Evolutionary conservation across 2,329 filamentous ascomycete species (phyloP).

Genomic region (Chrysoporthe deuterocubensis): DNA sequence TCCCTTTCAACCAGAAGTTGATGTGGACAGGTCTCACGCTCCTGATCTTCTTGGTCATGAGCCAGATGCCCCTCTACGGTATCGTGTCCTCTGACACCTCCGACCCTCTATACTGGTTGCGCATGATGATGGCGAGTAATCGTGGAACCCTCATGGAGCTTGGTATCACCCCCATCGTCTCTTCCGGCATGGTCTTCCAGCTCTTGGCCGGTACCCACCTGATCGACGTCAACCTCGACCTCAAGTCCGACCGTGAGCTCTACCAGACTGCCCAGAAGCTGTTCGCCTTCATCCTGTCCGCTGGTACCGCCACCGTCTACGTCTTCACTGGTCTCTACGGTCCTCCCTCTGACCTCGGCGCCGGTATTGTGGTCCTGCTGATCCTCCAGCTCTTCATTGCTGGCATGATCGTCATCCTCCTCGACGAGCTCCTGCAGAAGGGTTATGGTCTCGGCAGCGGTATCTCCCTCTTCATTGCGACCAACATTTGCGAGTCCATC

Average conservation of each 20-base stretch:
- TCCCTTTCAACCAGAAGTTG: conserved; percentile 97
- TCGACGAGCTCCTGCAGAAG: conserved; percentile 99
- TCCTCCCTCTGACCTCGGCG: conserved; percentile 92
- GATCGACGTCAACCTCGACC: conserved; percentile 99
- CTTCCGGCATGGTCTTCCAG: conserved; percentile 99
- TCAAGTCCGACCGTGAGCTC: conserved; percentile 99
- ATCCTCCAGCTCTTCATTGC: conserved; percentile 98
- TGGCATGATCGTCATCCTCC: conserved; percentile 97
- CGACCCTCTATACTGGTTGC: conserved; percentile 98
- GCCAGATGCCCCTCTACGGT: conserved; percentile 98
- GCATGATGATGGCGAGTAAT: conserved; percentile 99
- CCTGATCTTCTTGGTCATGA: conserved; percentile 99
- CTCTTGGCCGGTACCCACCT: conserved; percentile 98
- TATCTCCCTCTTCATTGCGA: conserved; percentile 99
- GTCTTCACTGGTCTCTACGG: conserved; percentile 98
- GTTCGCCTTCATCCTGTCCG: conserved; percentile 95
- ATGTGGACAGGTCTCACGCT: conserved; percentile 95
- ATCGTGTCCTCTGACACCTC: conserved; percentile 99
- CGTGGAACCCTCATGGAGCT: conserved; percentile 94
- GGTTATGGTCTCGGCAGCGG: conserved; percentile 97
- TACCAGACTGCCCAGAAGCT: conserved; percentile 99
- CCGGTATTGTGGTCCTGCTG: conserved; percentile 96
- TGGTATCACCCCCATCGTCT: conserved; percentile 98
- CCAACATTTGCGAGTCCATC: conserved; percentile 99
- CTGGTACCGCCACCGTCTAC: conserved; percentile 96